phyloP scores from a whole-genome alignment of 169 alveolate genomes.

The Amoebophrya sp. region DNA sequence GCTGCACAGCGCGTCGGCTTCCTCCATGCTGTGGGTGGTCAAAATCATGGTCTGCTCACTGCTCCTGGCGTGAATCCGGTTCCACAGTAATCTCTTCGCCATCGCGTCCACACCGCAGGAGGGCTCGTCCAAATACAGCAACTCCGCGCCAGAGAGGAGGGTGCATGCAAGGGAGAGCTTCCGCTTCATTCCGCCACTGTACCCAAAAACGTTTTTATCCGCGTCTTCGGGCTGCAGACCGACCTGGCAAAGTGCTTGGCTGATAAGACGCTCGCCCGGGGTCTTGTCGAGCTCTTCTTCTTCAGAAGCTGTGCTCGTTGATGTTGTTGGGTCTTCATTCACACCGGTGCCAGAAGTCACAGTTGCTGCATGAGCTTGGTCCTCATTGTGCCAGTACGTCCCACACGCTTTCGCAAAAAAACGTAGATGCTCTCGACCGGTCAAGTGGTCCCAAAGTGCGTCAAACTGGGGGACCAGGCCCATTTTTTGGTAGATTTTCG shows the following conservation, averaged over 20 bases:
- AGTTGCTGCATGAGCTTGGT: too few relatives aligned
- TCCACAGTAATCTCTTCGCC: conserved; percentile 64
- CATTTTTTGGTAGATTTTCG: background rate
- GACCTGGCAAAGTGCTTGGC: background rate
- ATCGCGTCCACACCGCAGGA: conserved; percentile 59
- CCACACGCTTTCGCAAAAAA: too few relatives aligned
- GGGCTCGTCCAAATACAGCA: background rate
- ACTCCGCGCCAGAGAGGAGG: background rate
- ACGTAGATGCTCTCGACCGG: too few relatives aligned
- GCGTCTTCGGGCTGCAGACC: background rate
- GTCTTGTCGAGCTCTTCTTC: background rate
- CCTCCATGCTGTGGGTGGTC: conserved; percentile 76
- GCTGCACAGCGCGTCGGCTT: conserved; percentile 67
- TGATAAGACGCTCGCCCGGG: too few relatives aligned
- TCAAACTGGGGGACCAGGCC: background rate
- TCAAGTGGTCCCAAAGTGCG: background rate
- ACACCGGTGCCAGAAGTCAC: too few relatives aligned
- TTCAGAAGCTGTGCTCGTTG: too few relatives aligned
- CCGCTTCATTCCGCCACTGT: background rate
- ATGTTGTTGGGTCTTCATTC: too few relatives aligned
- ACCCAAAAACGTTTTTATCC: background rate
- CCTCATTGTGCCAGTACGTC: background rate
- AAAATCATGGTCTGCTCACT: conserved; percentile 50
- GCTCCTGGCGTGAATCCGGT: conserved; percentile 32
- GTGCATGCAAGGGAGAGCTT: background rate